phyloP scores from a whole-genome alignment of 208 protist genomes.

The Leishmania lainsoni region DNA sequence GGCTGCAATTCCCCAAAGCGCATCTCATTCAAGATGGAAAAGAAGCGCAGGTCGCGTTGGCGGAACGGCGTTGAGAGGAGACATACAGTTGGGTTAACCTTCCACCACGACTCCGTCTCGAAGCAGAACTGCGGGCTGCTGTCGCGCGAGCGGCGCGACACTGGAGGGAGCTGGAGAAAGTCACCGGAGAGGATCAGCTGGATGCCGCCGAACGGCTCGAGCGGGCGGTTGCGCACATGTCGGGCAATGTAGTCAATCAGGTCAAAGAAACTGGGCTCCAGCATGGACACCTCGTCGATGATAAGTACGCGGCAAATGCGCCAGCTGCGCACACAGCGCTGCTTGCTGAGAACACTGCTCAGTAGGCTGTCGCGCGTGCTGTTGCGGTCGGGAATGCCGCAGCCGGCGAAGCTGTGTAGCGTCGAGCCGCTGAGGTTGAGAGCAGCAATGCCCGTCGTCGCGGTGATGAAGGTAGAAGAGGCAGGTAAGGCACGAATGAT shows the following conservation, averaged over 20 bases:
- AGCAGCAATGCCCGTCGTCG: constrained; percentile 87
- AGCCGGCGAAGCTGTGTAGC: constrained; percentile 86
- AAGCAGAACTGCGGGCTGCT: constrained; percentile 59
- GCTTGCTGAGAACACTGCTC: constrained; percentile 26
- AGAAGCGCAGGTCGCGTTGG: constrained; percentile 67
- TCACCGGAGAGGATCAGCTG: constrained; percentile 93
- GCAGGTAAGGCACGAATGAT: constrained; percentile 63
- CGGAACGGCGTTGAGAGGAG: constrained; percentile 70
- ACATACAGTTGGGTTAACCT: constrained; percentile 62
- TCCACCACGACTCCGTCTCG: constrained; percentile 67
- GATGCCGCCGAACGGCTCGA: constrained; percentile 90
- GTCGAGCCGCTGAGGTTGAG: constrained; percentile 87
- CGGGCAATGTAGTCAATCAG: constrained; percentile 79
- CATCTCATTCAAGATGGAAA: constrained; percentile 78
- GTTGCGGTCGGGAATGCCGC: constrained; percentile 49
- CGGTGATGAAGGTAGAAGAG: constrained; percentile 74
- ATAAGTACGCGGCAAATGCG: constrained; percentile 69
- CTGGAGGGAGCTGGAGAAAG: constrained; percentile 92
- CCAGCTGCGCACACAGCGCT: constrained; percentile 51
- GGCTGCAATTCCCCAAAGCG: constrained; percentile 53
- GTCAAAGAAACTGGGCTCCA: constrained; percentile 81
- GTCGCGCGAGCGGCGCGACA: constrained; percentile 33
- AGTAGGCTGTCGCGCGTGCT: constrained; percentile 35
- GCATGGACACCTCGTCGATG: constrained; percentile 94
- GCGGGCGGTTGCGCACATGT: constrained; percentile 46